phyloP scores from a whole-genome alignment of 1,284 basidiomycete genomes.

The Malassezia yamatoensis region DNA sequence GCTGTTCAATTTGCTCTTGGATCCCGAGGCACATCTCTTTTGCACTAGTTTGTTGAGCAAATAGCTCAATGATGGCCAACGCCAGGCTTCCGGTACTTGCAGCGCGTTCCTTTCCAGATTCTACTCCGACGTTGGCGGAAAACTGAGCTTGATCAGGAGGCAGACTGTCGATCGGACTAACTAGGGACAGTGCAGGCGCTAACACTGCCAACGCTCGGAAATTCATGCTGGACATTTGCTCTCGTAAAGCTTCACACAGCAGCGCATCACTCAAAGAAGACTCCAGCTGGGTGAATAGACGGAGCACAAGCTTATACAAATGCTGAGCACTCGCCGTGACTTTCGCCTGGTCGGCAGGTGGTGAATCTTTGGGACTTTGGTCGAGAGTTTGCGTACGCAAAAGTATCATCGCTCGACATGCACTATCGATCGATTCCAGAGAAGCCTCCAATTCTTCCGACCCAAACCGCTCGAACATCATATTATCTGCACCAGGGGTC shows the following conservation, averaged over 20 bases:
- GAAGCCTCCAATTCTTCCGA: conserved; percentile 6
- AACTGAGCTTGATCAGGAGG: background rate
- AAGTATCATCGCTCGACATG: conserved; percentile 3
- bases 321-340: background rate
- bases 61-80: conserved; percentile 11
- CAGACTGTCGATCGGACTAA: background rate
- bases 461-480: background rate
- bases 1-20: conserved; percentile 18
- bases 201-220: conserved; percentile 14
- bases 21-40: conserved; percentile 18
- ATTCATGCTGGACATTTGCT: conserved; percentile 8
- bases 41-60: conserved; percentile 9
- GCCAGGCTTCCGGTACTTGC: conserved; percentile 13
- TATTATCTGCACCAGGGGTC: background rate
- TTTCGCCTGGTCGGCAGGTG: background rate
- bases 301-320: conserved; percentile 5
- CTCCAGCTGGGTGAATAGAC: conserved; percentile 5
- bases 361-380: background rate
- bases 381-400: background rate
- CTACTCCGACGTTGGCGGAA: background rate
- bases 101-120: background rate
- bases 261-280: background rate
- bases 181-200: conserved; percentile 10
- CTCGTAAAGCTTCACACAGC: conserved; percentile 5
- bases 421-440: conserved; percentile 10